These are phyloP conservation scores for Flaveria brownii DNA, from an alignment of 129 eudicot genomes.

Conservation along the genomic window DNA sequence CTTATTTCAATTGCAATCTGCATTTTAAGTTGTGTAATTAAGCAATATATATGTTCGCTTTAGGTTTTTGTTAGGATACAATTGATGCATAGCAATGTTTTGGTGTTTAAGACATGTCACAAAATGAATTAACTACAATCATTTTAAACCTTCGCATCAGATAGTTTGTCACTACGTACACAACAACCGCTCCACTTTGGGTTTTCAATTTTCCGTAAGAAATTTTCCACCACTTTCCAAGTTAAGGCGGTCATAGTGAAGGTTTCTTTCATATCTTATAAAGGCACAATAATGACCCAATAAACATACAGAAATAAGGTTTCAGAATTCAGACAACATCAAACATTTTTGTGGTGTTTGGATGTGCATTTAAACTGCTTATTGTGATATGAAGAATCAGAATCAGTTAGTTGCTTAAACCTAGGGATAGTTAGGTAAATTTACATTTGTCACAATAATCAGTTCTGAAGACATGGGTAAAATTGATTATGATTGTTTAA, in stretches of 20 bases:
- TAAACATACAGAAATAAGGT: background rate
- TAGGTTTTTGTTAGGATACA: conserved; percentile 22
- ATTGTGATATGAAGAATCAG: background rate
- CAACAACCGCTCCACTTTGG: conserved; percentile 8
- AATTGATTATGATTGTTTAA: background rate
- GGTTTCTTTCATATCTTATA: background rate
- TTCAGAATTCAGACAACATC: background rate
- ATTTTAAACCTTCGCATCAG: conserved; percentile 22
- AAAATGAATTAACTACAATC: conserved; percentile 15
- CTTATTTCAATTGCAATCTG: background rate
- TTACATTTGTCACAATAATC: background rate
- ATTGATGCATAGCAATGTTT: conserved; percentile 8
- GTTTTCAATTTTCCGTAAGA: conserved; percentile 18
- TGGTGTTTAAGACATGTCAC: conserved; percentile 15
- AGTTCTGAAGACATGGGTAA: background rate
- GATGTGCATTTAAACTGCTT: background rate
- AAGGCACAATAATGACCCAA: background rate
- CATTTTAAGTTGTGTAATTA: conserved; percentile 17
- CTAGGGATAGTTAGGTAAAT: background rate
- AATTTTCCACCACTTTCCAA: background rate
- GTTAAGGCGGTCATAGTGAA: conserved; percentile 27
- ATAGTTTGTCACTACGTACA: background rate
- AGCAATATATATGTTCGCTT: background rate
- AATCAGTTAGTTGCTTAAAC: background rate
- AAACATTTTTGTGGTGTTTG: background rate